Evolutionary conservation across 2,329 filamentous ascomycete species (phyloP).

Genomic region (Arthrobotrys sphaeroides): DNA sequence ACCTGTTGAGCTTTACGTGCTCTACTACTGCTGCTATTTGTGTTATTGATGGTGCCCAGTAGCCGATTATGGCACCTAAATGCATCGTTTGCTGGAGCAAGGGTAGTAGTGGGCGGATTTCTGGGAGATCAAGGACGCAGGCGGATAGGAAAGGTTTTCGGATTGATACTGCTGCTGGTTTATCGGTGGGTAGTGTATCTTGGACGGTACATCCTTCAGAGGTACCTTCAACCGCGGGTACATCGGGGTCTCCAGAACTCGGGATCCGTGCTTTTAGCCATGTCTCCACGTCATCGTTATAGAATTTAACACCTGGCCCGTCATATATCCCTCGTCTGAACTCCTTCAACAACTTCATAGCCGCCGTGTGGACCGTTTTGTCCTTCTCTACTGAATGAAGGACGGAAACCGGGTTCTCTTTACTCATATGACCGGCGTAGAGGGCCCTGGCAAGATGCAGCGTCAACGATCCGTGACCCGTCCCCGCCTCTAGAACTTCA

Average conservation of each 20-base stretch:
- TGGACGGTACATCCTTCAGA: background rate
- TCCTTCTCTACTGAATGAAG: slow-evolving; percentile 39
- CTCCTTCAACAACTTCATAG: slow-evolving; percentile 14
- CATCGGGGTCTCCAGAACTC: background rate
- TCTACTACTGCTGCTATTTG: slow-evolving; percentile 26
- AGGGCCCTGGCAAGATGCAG: slow-evolving; percentile 78
- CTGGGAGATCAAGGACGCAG: slow-evolving; percentile 49
- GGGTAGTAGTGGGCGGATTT: slow-evolving; percentile 20
- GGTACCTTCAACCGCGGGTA: slow-evolving; percentile 1
- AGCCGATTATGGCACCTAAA: slow-evolving; percentile 33
- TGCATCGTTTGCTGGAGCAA: slow-evolving; percentile 20
- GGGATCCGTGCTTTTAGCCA: slow-evolving; percentile 20
- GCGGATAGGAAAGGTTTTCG: slow-evolving; percentile 26
- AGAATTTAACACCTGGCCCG: slow-evolving; percentile 26
- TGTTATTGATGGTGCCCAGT: slow-evolving; percentile 48
- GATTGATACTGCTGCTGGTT: background rate
- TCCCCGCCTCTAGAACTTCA: slow-evolving; percentile 84
- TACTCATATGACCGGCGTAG: slow-evolving; percentile 73
- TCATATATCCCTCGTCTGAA: slow-evolving; percentile 38
- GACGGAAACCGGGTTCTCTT: slow-evolving; percentile 15
- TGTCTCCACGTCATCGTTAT: slow-evolving; percentile 14
- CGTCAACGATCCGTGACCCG: slow-evolving; percentile 82
- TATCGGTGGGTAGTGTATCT: background rate
- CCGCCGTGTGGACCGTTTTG: background rate
- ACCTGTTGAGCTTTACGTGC: slow-evolving; percentile 55